A percentile compares a stretch with the other conserved stretches of the same genome.
phyloP scores from a whole-genome alignment of 441 rosid genomes.

The Gossypium schwendimanii region DNA sequence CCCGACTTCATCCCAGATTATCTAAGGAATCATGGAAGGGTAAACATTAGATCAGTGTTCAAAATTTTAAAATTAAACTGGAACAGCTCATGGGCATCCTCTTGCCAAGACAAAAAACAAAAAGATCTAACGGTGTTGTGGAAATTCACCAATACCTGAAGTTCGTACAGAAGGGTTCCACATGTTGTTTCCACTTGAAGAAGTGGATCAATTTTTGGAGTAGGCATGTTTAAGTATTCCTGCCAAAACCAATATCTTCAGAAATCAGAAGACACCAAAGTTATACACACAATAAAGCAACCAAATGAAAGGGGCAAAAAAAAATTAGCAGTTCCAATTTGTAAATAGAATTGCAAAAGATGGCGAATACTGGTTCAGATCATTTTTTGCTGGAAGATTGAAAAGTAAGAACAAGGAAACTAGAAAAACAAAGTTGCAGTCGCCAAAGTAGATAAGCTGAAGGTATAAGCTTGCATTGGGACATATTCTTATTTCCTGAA shows the following conservation, averaged over 20 bases:
- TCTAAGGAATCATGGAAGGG: constrained; percentile 28
- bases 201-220: constrained; percentile 35
- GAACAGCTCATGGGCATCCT: not conserved
- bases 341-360: not conserved
- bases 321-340: not conserved
- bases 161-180: constrained; percentile 58
- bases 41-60: not conserved
- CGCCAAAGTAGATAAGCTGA: not conserved
- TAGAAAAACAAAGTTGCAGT: not conserved
- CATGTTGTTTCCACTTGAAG: constrained; percentile 69
- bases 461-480: not conserved
- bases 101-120: not conserved
- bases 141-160: constrained; percentile 27
- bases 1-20: constrained; percentile 98
- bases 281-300: not conserved
- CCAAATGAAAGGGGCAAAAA: not conserved
- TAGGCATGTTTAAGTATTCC: constrained; percentile 37
- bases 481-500: not conserved
- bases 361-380: not conserved
- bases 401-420: not conserved
- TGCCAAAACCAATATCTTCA: constrained; percentile 9
- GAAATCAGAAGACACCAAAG: not conserved
- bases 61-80: not conserved
- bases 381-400: not conserved
- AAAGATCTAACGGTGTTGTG: not conserved